Evolutionary conservation across 1,139 yeast genomes (phyloP), one percentile per base, ranked within the genome.

Genomic region (Nematodospora anomalae): DNA sequence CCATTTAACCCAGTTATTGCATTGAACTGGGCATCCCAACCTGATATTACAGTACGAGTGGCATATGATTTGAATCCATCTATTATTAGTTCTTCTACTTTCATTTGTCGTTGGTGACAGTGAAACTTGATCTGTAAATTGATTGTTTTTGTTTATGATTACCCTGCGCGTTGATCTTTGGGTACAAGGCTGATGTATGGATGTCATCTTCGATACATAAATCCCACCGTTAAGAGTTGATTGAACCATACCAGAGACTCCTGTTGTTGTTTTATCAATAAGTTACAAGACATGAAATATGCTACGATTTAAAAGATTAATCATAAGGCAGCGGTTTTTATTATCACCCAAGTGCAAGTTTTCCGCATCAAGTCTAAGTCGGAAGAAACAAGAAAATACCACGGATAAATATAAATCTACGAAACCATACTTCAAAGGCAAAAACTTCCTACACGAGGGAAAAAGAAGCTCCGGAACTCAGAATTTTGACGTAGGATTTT

Each of bases 31-130:
- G 88, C 76, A 59, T 94, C 98, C 97, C 98, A 94, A 22, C 83
- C 87, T 1, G 95, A 79, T 20, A 94, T 87, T 27, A 90, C 97
- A 0, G 98, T 92, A 67, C 98, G 85, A 1, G 96, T 85, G 15
- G 97, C 97, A 53, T 94, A 94, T 20, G 97, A 89, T 65, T 94
- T 94, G 76, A 94, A 94, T 33, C 99, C 99, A 62, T 94, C 98
- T 37, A 94, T 83, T 47, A 94, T 89, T 43, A 94, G 76, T 58
- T 94, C 98, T 53, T 90, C 96, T 8, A 94, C 95, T 63, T 82
- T 84, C 98, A 92, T 92, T n/a, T 12, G 11, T 9, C 4, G 11
- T 16, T 20, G 30, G n/a, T 27, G 10, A 6, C 14, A 8, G 21
- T 18, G 8, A 18, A 18, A 6, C 7, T 8, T 18, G 8, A 18